Conservation (phyloP, 2,329 filamentous ascomycete genomes). For the Aspergillus uvarum region DNA sequence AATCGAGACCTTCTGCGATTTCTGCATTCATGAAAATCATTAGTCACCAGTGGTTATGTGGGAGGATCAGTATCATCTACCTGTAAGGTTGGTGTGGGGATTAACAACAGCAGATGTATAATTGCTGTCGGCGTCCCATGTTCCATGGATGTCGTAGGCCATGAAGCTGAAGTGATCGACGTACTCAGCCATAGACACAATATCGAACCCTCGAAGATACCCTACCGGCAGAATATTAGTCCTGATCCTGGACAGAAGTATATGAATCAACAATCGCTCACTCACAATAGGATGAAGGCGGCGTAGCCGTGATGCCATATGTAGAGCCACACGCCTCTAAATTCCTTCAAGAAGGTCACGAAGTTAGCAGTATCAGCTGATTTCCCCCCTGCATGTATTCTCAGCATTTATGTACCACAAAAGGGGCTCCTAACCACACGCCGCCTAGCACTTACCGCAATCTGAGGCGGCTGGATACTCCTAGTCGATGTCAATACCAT, state of each 20-base stretch:
- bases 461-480: constrained; percentile 13
- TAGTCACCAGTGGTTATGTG: no score
- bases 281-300: constrained; percentile 19
- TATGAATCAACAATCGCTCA: no score
- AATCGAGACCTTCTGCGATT: constrained; percentile 35
- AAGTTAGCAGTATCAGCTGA: no score
- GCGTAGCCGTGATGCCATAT: constrained; percentile 14
- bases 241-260: no score
- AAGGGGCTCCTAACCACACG: no score
- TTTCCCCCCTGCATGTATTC: no score
- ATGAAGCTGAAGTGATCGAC: constrained; percentile 16
- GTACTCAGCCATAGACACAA: constrained; percentile 6
- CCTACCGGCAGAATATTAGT: no score
- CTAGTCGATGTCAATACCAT: constrained; percentile 22
- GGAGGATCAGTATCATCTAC: no score
- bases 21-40: neutral
- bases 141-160: constrained; percentile 21
- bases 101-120: constrained; percentile 11
- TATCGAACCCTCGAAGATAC: neutral
- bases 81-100: constrained; percentile 23
- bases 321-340: no score
- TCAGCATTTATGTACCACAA: no score
- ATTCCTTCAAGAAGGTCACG: no score
- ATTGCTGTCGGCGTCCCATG: constrained; percentile 18
- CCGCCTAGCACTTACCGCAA: neutral